A percentile compares a stretch with the other conserved stretches of the same genome.
Conservation (phyloP, 495 filamentous ascomycete genomes). For the Wilcoxina mikolae region DNA sequence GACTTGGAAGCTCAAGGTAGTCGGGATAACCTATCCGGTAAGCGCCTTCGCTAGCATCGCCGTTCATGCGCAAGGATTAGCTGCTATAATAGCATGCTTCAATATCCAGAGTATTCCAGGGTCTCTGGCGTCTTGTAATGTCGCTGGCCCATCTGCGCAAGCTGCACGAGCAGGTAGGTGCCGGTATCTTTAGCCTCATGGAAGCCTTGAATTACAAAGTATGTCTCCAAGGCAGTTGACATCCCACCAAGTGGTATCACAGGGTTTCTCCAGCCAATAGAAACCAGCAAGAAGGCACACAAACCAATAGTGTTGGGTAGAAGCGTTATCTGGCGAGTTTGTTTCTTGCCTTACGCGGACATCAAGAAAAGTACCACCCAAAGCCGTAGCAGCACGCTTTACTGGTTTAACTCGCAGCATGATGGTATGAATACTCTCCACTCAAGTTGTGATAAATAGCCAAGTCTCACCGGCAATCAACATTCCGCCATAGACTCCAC, state of each 20-base stretch:
- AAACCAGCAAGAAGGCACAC: not conserved
- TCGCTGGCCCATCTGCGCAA: not conserved
- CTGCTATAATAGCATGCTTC: not conserved
- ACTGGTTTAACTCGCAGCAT: no score
- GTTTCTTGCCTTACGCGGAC: no score
- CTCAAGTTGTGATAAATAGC: no score
- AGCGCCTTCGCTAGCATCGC: constrained; percentile 2
- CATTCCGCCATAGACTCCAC: no score
- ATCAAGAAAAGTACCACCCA: no score
- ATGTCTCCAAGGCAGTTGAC: not conserved
- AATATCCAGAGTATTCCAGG: not conserved
- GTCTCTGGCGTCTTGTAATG: not conserved
- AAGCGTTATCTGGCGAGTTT: not conserved
- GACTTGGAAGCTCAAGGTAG: constrained; percentile 1
- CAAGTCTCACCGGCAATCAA: no score
- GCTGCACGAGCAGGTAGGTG: not conserved
- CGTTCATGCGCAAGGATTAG: constrained; percentile 2
- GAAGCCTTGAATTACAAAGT: no score
- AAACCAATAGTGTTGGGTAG: not conserved
- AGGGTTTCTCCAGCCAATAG: not conserved
- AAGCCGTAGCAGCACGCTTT: no score
- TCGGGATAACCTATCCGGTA: constrained; percentile 2
- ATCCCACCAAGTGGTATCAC: not conserved
- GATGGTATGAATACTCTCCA: no score
- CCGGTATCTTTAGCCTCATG: not conserved